phyloP scores from a whole-genome alignment of 306 rosid genomes.

The Sophora flavescens region DNA sequence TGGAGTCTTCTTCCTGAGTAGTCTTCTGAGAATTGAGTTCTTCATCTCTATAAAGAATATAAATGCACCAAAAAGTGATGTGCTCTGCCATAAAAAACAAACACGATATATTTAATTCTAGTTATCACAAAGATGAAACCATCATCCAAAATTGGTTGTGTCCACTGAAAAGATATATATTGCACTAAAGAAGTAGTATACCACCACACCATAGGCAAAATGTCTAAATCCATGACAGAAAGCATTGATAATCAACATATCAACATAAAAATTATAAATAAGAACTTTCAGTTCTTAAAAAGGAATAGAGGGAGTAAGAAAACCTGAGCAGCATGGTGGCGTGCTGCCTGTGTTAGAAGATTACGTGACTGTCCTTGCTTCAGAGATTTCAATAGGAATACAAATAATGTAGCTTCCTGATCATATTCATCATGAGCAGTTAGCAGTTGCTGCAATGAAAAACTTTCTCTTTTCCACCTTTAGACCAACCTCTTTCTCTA shows the following conservation, averaged over 20 bases:
- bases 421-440: slow-evolving; percentile 92
- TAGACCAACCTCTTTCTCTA: slow-evolving; percentile 84
- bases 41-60: too few species aligned
- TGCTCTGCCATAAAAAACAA: too few species aligned
- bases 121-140: too few species aligned
- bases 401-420: slow-evolving; percentile 88
- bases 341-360: slow-evolving; percentile 99
- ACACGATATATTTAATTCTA: too few species aligned
- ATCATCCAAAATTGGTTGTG: too few species aligned
- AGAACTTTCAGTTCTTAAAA: slow-evolving; percentile 14
- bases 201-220: too few species aligned
- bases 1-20: too few species aligned
- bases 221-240: slow-evolving; percentile 46
- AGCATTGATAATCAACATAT: slow-evolving; percentile 41
- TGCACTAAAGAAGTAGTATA: too few species aligned
- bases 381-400: slow-evolving; percentile 94
- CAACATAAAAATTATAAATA: slow-evolving; percentile 34
- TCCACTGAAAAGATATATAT: too few species aligned
- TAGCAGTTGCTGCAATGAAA: slow-evolving; percentile 80
- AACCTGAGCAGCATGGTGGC: slow-evolving; percentile 99
- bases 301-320: slow-evolving; percentile 26
- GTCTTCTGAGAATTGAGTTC: too few species aligned
- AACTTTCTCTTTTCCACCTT: slow-evolving; percentile 72
- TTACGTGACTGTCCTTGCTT: slow-evolving; percentile 98
- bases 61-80: too few species aligned